phyloP scores from a whole-genome alignment of 1,139 yeast genomes.

The Blastobotrys ciferrii region DNA sequence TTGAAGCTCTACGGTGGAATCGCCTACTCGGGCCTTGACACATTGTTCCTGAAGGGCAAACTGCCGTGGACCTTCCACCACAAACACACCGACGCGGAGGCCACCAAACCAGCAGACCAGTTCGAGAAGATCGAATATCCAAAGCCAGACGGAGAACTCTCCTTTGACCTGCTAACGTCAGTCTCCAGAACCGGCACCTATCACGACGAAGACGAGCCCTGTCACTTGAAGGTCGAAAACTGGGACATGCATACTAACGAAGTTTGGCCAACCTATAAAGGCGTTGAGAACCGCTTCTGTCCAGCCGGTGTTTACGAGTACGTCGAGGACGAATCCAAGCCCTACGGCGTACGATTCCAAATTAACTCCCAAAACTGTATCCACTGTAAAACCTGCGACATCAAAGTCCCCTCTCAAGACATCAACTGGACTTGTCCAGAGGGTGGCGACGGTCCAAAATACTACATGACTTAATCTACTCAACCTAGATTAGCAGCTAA shows the following conservation, averaged over 20 bases:
- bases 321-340: conserved; percentile 60
- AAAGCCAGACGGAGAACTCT: conserved; percentile 85
- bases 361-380: conserved; percentile 96
- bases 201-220: conserved; percentile 91
- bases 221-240: conserved; percentile 82
- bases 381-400: conserved; percentile 97
- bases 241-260: conserved; percentile 61
- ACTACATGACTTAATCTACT: conserved; percentile 59
- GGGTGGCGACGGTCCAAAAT: conserved; percentile 98
- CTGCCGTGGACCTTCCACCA: conserved; percentile 88
- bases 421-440: conserved; percentile 95
- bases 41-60: conserved; percentile 70
- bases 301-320: conserved; percentile 99
- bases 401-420: conserved; percentile 92
- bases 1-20: conserved; percentile 79
- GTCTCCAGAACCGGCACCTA: conserved; percentile 95
- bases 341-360: conserved; percentile 73
- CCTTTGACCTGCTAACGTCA: conserved; percentile 87
- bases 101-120: conserved; percentile 64
- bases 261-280: conserved; percentile 73
- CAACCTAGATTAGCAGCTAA: background rate
- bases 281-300: conserved; percentile 88
- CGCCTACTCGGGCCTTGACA: conserved; percentile 79
- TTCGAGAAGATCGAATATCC: conserved; percentile 79
- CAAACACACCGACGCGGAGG: conserved; percentile 65